A percentile compares a stretch with the other conserved stretches of the same genome.
phyloP scores from a whole-genome alignment of 495 filamentous ascomycete genomes.

The Penicillium taxi region DNA sequence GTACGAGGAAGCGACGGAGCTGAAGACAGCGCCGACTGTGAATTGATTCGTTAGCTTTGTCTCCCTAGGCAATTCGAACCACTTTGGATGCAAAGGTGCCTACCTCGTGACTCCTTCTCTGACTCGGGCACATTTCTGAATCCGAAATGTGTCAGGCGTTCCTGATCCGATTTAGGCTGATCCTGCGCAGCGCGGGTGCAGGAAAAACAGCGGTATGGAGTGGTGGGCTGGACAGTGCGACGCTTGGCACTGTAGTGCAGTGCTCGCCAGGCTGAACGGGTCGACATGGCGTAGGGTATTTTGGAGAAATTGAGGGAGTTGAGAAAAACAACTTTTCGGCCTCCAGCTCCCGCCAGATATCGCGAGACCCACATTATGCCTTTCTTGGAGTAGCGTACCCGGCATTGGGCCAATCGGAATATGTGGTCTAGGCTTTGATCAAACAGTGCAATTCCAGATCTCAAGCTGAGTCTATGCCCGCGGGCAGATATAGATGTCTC shows the following conservation, averaged over 20 bases:
- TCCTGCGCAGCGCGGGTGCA: slow-evolving; percentile 42
- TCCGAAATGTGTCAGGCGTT: slow-evolving; percentile 83
- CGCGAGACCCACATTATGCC: too few species aligned
- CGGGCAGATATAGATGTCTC: too few species aligned
- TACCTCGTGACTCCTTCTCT: slow-evolving; percentile 71
- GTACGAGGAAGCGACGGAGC: slow-evolving; percentile 84
- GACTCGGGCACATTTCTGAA: slow-evolving; percentile 80
- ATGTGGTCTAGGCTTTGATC: too few species aligned
- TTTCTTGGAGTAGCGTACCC: too few species aligned
- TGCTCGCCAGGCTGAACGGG: slow-evolving; percentile 32
- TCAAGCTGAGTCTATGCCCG: too few species aligned
- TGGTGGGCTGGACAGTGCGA: slow-evolving; percentile 17
- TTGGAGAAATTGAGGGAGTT: too few species aligned
- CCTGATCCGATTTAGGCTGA: slow-evolving; percentile 35
- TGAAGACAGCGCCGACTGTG: slow-evolving; percentile 81
- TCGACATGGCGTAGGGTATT: too few species aligned
- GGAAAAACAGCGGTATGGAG: slow-evolving; percentile 48
- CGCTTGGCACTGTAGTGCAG: slow-evolving; percentile 26
- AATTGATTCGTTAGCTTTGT: slow-evolving; percentile 12
- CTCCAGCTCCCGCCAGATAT: too few species aligned
- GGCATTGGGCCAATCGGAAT: too few species aligned
- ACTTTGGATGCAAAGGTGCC: slow-evolving; percentile 5
- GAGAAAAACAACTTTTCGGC: slow-evolving; percentile 3
- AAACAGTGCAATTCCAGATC: too few species aligned
- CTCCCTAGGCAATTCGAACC: too few species aligned